A percentile compares a stretch with the other conserved stretches of the same genome.
Evolutionary conservation across 1,284 basidiomycete species (phyloP).

Genomic region (Puccinia sorghi): DNA sequence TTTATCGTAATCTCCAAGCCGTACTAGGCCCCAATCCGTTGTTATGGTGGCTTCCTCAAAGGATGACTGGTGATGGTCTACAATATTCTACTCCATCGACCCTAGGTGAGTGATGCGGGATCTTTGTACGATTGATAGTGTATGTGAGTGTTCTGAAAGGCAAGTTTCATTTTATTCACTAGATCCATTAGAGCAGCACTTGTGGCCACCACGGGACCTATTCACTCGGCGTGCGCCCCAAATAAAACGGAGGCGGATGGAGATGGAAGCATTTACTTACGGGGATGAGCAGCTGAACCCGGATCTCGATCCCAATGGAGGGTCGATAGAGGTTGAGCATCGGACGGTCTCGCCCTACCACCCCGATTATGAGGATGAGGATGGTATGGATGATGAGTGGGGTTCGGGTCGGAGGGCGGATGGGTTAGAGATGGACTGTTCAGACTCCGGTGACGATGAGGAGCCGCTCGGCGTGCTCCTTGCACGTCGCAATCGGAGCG

Average conservation of each 20-base stretch:
- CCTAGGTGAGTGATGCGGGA: conserved; percentile 41
- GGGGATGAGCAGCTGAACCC: conserved; percentile 54
- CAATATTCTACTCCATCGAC: conserved; percentile 50
- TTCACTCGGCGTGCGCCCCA: conserved; percentile 35
- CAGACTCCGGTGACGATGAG: neutral
- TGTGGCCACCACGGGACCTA: conserved; percentile 55
- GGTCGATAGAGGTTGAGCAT: neutral
- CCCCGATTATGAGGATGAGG: conserved; percentile 34
- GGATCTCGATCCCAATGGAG: conserved; percentile 17
- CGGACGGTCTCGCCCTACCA: conserved; percentile 49
- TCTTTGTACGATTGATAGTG: neutral
- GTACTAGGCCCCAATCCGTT: conserved; percentile 54
- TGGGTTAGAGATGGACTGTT: neutral
- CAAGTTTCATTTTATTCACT: neutral
- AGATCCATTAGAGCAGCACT: conserved; percentile 53
- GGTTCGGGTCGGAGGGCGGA: conserved; percentile 19
- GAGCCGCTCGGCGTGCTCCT: conserved; percentile 23
- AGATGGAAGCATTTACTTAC: conserved; percentile 54
- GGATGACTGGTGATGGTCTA: conserved; percentile 51
- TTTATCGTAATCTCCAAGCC: conserved; percentile 52
- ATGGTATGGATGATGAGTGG: conserved; percentile 16
- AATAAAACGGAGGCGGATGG: neutral
- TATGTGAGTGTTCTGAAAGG: neutral
- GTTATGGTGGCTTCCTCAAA: conserved; percentile 54
- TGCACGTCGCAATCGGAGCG: neutral